Conservation (phyloP, 106 monocot genomes). For the Platanthera zijinensis region DNA sequence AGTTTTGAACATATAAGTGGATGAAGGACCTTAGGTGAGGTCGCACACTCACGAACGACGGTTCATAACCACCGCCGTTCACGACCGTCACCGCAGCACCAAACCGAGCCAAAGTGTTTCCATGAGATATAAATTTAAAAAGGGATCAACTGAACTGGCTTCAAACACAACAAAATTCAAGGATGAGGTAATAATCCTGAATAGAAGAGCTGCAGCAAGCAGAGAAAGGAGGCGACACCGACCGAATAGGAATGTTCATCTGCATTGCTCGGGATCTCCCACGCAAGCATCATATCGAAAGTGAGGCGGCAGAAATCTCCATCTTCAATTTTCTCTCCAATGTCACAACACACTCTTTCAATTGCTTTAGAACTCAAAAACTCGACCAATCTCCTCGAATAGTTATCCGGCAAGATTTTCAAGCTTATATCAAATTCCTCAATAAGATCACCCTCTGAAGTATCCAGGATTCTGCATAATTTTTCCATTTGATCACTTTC, state of each 20-base stretch:
- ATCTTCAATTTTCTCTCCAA: conserved; percentile 40
- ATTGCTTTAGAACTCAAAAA: conserved; percentile 59
- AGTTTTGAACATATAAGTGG: too few species aligned
- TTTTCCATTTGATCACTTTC: neutral
- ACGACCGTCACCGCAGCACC: too few species aligned
- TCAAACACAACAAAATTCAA: too few species aligned
- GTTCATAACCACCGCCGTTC: too few species aligned
- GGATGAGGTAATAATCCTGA: too few species aligned
- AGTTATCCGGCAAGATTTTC: conserved; percentile 30
- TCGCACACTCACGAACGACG: too few species aligned
- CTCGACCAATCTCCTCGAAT: conserved; percentile 67
- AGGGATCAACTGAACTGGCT: too few species aligned
- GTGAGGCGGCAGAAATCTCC: conserved; percentile 63
- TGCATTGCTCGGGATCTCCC: conserved; percentile 43
- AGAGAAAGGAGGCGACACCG: neutral
- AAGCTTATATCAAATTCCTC: conserved; percentile 50
- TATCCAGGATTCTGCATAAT: conserved; percentile 43
- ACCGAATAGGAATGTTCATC: conserved; percentile 31
- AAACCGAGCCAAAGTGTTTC: too few species aligned
- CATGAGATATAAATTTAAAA: too few species aligned
- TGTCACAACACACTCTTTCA: conserved; percentile 22
- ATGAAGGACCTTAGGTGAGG: too few species aligned
- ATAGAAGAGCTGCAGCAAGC: too few species aligned
- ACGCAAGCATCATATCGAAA: conserved; percentile 93
- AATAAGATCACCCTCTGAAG: conserved; percentile 44